These are phyloP conservation scores for Candida coquimbonensis DNA, from an alignment of 805 yeast genomes.

Conservation along the genomic window DNA sequence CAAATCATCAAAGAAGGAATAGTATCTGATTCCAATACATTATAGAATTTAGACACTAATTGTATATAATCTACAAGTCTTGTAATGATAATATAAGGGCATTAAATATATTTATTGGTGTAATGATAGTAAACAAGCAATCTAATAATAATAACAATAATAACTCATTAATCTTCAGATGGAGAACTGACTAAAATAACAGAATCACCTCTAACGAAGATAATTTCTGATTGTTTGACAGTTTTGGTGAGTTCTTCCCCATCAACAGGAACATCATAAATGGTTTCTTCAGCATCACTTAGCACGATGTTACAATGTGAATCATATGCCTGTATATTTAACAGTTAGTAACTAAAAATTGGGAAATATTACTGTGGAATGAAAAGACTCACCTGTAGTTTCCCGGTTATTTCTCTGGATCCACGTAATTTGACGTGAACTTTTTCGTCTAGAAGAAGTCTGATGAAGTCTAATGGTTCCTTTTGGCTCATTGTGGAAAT, in stretches of 20 bases:
- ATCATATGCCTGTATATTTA: constrained; percentile 57
- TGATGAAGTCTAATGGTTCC: constrained; percentile 88
- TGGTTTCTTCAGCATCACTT: constrained; percentile 85
- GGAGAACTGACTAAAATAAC: constrained; percentile 74
- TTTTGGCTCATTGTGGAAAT: not conserved
- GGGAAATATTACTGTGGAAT: too few relatives aligned
- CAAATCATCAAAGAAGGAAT: constrained; percentile 48
- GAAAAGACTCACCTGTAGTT: constrained; percentile 54
- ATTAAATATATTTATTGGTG: not conserved
- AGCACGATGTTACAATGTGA: constrained; percentile 94
- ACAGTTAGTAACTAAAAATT: constrained; percentile 8
- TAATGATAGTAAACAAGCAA: too few relatives aligned
- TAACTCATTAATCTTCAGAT: constrained; percentile 17
- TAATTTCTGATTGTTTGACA: constrained; percentile 70
- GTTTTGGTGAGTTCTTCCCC: constrained; percentile 26
- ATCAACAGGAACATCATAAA: constrained; percentile 49
- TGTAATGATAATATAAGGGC: too few relatives aligned
- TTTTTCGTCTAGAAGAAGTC: constrained; percentile 78
- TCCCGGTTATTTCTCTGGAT: constrained; percentile 86
- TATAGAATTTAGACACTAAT: not conserved
- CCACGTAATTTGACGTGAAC: constrained; percentile 89
- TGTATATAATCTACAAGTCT: too few relatives aligned
- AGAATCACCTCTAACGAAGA: constrained; percentile 96
- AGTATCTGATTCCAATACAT: constrained; percentile 36
- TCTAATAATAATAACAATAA: not conserved